Evolutionary conservation across 371 early-diverging fungal genomes (phyloP), one percentile per base, ranked within the genome.

Genomic region (Vairimorpha ceranae): DNA sequence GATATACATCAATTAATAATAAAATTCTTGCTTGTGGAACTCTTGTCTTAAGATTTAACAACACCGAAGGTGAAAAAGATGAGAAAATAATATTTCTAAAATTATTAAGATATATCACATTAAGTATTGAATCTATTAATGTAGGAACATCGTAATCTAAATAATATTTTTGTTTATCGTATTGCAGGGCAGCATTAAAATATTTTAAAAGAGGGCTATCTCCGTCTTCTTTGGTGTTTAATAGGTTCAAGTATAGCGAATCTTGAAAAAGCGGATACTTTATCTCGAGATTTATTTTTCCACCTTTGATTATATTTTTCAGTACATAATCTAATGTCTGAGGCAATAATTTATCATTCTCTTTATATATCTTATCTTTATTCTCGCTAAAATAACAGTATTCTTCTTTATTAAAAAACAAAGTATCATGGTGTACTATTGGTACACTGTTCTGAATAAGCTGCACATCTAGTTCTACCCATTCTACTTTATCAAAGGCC

Each of bases 391-490:
- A 14, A 29, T 45, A 10, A 15, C 27, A 23, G 12, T 19, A 15
- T 2, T 33, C 12, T 7, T 63, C 87, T 21, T 91, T 88, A 0
- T 87, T 88, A 88, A 90, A 93, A 41, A 41, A 10, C 15, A 41
- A 41, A 7, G 41, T 41, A 83, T 96, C 93, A 75, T 95, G 97
- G 80, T 93, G 93, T 54, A 96, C 84, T 2, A 95, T 90, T 10
- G 93, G 92, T 0, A 89, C 88, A 59, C 85, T 72, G 78, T 96
- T 94, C 73, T 89, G 90, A 6, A 94, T 92, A 67, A 96, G 79
- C 84, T 95, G 95, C 21, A 93, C 93, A 83, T 95, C 91, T 84
- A 94, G 92, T 82, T 96, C 95, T 14, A 96, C 89, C 71, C 88
- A 91, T 72, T 89, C 88, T 0, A 91, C 93, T 21, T 89, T 84